A percentile compares a stretch with the other conserved stretches of the same genome.
These are phyloP conservation scores for Leptographium procerum DNA, from an alignment of 2,329 filamentous ascomycete genomes.

Conservation along the genomic window DNA sequence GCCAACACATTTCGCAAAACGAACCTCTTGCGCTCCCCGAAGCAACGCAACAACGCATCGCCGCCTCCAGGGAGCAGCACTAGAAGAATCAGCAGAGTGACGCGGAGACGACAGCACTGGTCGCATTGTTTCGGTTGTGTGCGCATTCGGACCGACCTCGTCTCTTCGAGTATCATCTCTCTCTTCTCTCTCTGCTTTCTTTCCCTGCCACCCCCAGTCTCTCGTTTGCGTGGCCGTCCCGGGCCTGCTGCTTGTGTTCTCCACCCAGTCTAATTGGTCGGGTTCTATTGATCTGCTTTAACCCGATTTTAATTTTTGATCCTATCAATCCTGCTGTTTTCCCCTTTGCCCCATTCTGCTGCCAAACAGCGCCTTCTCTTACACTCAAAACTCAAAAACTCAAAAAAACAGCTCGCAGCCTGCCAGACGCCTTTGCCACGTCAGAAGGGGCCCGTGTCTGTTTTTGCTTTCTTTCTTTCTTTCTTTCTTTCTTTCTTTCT, in stretches of 20 bases:
- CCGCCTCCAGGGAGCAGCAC: neutral
- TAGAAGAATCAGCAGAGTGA: neutral
- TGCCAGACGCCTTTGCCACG: no score
- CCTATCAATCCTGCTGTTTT: constrained; percentile 5
- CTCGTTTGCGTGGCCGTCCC: neutral
- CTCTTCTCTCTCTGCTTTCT: neutral
- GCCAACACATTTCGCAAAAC: neutral
- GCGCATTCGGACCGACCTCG: neutral
- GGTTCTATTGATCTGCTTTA: neutral
- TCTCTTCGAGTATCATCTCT: neutral
- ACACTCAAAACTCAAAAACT: constrained; percentile 2
- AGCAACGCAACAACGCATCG: neutral
- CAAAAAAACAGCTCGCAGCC: neutral
- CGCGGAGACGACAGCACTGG: neutral
- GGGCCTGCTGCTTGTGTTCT: neutral
- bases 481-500: neutral
- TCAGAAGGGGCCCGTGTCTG: no score
- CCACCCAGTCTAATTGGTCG: neutral
- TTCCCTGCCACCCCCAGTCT: neutral
- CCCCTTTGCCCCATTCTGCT: neutral
- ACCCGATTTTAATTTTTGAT: neutral
- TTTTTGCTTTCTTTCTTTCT: neutral
- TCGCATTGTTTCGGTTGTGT: neutral
- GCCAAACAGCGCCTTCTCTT: constrained; percentile 5
- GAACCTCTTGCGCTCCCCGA: neutral